phyloP scores from a whole-genome alignment of 148 eudicot species.

The Rhododendron mucronatum region DNA sequence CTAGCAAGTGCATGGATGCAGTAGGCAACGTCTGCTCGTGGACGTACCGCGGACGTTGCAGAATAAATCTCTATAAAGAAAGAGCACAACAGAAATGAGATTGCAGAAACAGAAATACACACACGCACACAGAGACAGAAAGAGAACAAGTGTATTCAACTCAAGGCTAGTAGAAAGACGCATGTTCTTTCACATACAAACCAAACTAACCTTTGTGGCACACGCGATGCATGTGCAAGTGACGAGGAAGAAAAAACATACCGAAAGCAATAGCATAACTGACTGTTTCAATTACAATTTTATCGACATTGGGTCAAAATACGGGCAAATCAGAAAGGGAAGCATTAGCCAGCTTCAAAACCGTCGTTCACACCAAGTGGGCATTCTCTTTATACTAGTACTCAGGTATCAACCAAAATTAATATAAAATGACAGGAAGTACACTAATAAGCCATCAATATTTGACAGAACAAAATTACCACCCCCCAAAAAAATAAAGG shows the following conservation, averaged over 20 bases:
- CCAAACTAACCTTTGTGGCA: not conserved
- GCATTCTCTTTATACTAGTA: not conserved
- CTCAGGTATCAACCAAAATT: not conserved
- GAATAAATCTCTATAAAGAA: conserved; percentile 53
- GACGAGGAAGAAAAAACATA: not conserved
- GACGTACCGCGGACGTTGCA: conserved; percentile 66
- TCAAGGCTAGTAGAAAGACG: not conserved
- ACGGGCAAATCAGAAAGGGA: not conserved
- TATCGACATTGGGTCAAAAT: not conserved
- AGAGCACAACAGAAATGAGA: conserved; percentile 8
- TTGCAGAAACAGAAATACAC: not conserved
- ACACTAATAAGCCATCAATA: not conserved
- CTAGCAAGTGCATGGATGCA: conserved; percentile 91
- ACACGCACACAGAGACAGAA: not conserved
- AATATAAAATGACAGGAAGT: not conserved
- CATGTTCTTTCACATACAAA: not conserved
- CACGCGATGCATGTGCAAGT: not conserved
- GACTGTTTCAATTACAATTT: not conserved
- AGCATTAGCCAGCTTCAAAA: not conserved
- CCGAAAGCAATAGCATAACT: not conserved
- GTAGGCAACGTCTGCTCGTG: conserved; percentile 91
- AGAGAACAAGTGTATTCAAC: not conserved
- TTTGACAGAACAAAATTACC: not conserved
- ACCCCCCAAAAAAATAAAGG: not conserved
- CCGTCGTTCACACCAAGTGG: not conserved